These are phyloP conservation scores for Phytopythium kandeliae DNA, from an alignment of 352 stramenopile species.

Conservation along the genomic window DNA sequence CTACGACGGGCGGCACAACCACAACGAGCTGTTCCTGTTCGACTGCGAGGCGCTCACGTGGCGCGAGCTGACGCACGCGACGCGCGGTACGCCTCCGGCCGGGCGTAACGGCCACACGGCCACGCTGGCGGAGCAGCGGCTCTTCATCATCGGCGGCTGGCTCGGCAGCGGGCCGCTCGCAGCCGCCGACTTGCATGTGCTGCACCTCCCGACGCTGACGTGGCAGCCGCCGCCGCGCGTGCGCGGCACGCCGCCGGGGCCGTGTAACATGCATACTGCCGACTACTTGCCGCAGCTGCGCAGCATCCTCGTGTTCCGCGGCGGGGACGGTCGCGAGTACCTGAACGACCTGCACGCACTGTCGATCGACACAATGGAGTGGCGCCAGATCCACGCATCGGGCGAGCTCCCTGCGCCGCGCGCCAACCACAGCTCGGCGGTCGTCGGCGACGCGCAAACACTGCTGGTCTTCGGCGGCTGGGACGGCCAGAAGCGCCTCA, in stretches of 20 bases:
- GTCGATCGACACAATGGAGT: slow-evolving; percentile 84
- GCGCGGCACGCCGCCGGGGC: slow-evolving; percentile 50
- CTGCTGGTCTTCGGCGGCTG: slow-evolving; percentile 96
- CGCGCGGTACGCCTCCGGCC: slow-evolving; percentile 49
- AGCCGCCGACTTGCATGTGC: slow-evolving; percentile 89
- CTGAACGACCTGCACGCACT: slow-evolving; percentile 95
- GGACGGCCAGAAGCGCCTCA: slow-evolving; percentile 90
- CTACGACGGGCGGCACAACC: slow-evolving; percentile 94
- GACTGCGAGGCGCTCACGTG: slow-evolving; percentile 78
- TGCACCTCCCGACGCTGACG: slow-evolving; percentile 75
- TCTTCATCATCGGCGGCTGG: slow-evolving; percentile 95
- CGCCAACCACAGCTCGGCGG: slow-evolving; percentile 93
- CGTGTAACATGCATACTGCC: slow-evolving; percentile 98
- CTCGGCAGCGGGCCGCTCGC: slow-evolving; percentile 90
- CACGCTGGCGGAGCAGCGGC: slow-evolving; percentile 84
- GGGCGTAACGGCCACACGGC: slow-evolving; percentile 95
- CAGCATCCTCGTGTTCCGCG: slow-evolving; percentile 93
- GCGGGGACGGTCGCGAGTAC: slow-evolving; percentile 93
- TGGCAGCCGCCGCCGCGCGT: slow-evolving; percentile 47
- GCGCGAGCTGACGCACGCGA: slow-evolving; percentile 39
- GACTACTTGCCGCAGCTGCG: slow-evolving; percentile 84
- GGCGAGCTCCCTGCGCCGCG: slow-evolving; percentile 81
- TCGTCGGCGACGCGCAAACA: slow-evolving; percentile 69
- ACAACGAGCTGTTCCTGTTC: slow-evolving; percentile 90
- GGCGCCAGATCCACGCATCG: slow-evolving; percentile 71